Percentiles rank a stretch among this genome's conserved stretches.
Conservation (phyloP, 352 stramenopile genomes). For the Saprolegnia diclina region DNA sequence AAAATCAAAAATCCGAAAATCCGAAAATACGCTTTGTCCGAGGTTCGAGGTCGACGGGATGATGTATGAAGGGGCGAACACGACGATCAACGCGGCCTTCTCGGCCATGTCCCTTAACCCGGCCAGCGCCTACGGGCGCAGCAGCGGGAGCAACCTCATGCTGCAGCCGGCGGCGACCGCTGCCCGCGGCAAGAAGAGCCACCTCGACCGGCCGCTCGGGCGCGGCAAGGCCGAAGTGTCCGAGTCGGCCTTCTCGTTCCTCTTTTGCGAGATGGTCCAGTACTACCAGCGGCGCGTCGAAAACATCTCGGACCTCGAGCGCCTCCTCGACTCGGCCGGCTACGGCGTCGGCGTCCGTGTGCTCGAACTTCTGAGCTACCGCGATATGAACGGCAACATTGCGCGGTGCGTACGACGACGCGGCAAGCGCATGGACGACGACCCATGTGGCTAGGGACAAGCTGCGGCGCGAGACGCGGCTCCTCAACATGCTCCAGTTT, state of each 20-base stretch:
- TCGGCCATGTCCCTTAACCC: conserved; percentile 3
- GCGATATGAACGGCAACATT: conserved; percentile 64
- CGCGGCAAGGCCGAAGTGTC: conserved; percentile 84
- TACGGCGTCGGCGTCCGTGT: conserved; percentile 95
- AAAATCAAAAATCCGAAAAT: too few species aligned
- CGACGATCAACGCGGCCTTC: conserved; percentile 10
- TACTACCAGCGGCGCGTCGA: conserved; percentile 95
- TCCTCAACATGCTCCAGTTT: conserved; percentile 89
- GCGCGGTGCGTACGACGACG: neutral
- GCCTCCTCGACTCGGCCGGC: conserved; percentile 88
- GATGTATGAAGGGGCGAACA: conserved; percentile 4
- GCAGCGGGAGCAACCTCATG: neutral
- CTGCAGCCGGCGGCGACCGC: neutral
- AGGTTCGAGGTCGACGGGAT: neutral
- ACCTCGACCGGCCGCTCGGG: conserved; percentile 64
- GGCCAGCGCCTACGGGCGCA: neutral
- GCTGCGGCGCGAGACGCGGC: conserved; percentile 61
- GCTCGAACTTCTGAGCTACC: conserved; percentile 88
- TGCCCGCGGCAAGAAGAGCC: conserved; percentile 16
- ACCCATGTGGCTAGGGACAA: conserved; percentile 26
- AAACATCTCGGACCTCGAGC: conserved; percentile 94
- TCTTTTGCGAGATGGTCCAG: conserved; percentile 98
- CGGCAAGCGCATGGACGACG: neutral
- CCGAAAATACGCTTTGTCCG: too few species aligned
- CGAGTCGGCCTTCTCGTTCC: conserved; percentile 93